Base-by-base conservation (phyloP, 176 grass and related monocot genomes). In the Eremochloa ophiuroides region DNA sequence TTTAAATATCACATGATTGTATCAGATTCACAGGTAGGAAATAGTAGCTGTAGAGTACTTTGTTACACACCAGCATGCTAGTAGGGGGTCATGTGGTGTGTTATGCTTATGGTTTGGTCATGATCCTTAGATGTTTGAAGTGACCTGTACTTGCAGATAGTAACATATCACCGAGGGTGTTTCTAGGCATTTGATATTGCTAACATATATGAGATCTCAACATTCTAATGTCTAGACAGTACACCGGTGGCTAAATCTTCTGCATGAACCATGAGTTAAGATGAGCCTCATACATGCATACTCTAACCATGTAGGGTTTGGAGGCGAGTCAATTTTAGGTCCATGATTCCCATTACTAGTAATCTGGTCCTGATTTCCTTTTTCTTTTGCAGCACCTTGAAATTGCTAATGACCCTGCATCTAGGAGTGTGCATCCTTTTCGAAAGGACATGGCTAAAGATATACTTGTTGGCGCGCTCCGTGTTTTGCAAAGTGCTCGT, bases 371-470 rank as follows among this genome's bases (percentile, higher is more conserved):
- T 27, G 43, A 33, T 6, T 78, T 79, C 47, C 29, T 47, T 69
- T 82, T 82, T 70, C 30, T 65, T 59, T 84, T 50, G 72, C 89
- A 94, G 89, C 71, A 56, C 69, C 89, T 97, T 69, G 68, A 91
- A 78, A 70, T 37, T 79, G 50, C 62, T 34, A 71, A 66, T 51
- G 60, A 64, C 26, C 5, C 43, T 51, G 55, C 76, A 22, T 70
- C 15, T 80, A 68, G 55, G 76, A 69, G 27, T 37, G 12, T 31
- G 59, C 62, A 81, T 66, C 80, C 77, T 8, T 62, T 80, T 4
- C 90, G 94, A 80, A 90, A 82, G 79, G 44, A 55, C 79, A 94
- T 94, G 94, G 89, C 89, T 62, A 90, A 61, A 80, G 89, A 97
- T 83, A 16, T 97, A 66, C 86, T 94, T 61, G 38, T 38, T 5